These are phyloP conservation scores for Ascochyta lentis DNA, from an alignment of 2,329 filamentous ascomycete species.

Conservation along the genomic window DNA sequence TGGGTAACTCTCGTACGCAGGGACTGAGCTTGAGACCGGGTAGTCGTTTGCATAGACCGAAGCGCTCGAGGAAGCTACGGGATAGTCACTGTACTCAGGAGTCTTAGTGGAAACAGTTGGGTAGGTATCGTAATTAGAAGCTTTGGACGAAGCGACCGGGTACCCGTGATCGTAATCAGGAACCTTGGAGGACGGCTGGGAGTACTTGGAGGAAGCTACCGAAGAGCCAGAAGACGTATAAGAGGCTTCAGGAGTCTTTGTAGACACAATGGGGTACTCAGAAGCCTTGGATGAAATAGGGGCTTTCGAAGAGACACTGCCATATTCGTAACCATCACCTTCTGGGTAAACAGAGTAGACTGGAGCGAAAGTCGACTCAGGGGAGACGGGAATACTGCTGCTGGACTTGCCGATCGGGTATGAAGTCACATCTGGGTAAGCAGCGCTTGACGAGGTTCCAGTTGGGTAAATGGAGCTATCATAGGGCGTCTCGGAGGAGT, in stretches of 20 bases:
- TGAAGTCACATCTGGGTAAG: conserved; percentile 4
- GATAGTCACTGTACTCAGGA: conserved; percentile 1
- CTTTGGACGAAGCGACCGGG: background rate
- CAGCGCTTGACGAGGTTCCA: conserved; percentile 1
- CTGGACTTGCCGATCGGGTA: conserved; percentile 2
- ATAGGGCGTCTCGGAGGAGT: background rate
- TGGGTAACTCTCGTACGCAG: conserved; percentile 3
- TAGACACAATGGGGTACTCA: background rate
- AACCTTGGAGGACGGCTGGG: background rate
- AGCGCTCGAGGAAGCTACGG: background rate
- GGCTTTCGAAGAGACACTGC: conserved; percentile 2
- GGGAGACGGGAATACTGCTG: conserved; percentile 14
- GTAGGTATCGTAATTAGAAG: background rate
- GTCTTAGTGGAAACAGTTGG: background rate
- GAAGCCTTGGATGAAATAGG: background rate
- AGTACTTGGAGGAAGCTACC: background rate
- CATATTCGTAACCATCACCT: background rate
- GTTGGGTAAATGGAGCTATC: conserved; percentile 3
- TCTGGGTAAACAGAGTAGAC: conserved; percentile 14
- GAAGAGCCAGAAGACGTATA: background rate
- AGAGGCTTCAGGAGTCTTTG: background rate
- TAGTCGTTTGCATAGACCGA: background rate
- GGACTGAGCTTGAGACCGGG: background rate
- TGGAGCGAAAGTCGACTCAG: conserved; percentile 8
- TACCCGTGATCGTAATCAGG: background rate